Base-by-base conservation (phyloP, 2,329 filamentous ascomycete genomes). In the Grosmannia serpens region DNA sequence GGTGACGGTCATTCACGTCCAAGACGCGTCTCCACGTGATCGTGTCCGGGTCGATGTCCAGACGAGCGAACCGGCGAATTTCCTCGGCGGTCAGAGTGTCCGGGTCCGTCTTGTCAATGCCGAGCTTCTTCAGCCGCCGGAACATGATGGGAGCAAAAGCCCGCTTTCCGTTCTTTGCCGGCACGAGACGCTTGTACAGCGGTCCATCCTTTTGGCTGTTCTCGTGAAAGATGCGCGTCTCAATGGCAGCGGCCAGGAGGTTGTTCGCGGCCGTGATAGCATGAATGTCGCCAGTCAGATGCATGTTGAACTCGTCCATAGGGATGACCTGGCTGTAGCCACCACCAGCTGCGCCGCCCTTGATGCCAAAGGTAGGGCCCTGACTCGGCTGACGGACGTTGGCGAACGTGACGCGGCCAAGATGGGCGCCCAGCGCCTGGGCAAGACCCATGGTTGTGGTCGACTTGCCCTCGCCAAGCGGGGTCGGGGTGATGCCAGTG, bases 291-390 rank as follows among this genome's bases (percentile, higher is more conserved):
- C 94, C 94, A 58, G 94, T 99, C 67, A 99, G 76, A 72, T 99
- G 94, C 69, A 99, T 78, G 75, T 99, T 99, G 79, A 99, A 99
- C 73, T 99, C 94, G 67, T 99, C 94, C 94, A 99, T 99, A 60
- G 94, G 94, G 67, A 99, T 97, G 69, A 99, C 94, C 73, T 99
- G 94, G 72, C 90, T 96, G 82, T 97, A 99, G 46, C 94, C 94
- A 71, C 94, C 94, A 67, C 94, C 94, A 59, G 94, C 94, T 60
- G 94, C 94, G 67, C 94, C 94, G 62, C 94, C 94, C 80, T 99
- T 99, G 80, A 99, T 97, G 68, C 94, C 94, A 71, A 99, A 99
- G 0, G 94, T 99, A 58, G 94, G 94, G 5, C 94, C 94, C 76
- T 97, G 94, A 67, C 90, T 96, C 55, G 94, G 94, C 71, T 99